phyloP scores from a whole-genome alignment of 805 yeast species.

The Ogataea methylovora region DNA sequence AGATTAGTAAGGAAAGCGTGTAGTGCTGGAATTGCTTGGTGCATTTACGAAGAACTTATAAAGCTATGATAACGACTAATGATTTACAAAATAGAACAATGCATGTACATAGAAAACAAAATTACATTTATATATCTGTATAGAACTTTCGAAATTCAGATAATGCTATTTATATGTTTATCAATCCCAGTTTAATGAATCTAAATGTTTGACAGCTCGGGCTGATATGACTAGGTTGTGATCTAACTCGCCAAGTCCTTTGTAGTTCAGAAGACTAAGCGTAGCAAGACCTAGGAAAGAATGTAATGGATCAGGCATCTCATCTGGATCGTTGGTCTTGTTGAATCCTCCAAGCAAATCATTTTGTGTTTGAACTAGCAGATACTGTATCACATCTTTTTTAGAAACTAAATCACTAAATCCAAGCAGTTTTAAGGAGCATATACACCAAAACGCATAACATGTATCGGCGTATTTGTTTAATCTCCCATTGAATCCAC shows the following conservation, averaged over 20 bases:
- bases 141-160: too few species aligned
- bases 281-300: conserved; percentile 55
- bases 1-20: conserved; percentile 79
- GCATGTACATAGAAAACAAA: background rate
- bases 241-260: conserved; percentile 1
- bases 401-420: conserved; percentile 25
- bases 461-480: conserved; percentile 84
- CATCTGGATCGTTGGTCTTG: conserved; percentile 48
- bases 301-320: conserved; percentile 62
- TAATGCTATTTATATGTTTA: too few species aligned
- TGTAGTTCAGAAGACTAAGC: conserved; percentile 27
- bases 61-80: conserved; percentile 22
- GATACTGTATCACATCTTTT: conserved; percentile 30
- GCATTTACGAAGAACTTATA: conserved; percentile 86
- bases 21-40: conserved; percentile 96
- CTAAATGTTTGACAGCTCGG: too few species aligned
- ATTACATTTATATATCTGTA: background rate
- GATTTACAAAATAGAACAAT: background rate
- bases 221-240: background rate
- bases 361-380: conserved; percentile 54
- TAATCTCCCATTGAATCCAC: conserved; percentile 84
- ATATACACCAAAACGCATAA: conserved; percentile 79
- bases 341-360: conserved; percentile 67
- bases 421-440: conserved; percentile 41
- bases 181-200: too few species aligned